Percentiles rank a stretch among this genome's conserved stretches.
These are phyloP conservation scores for Aciculoconidium aculeatum DNA, from an alignment of 805 yeast species.

Conservation along the genomic window DNA sequence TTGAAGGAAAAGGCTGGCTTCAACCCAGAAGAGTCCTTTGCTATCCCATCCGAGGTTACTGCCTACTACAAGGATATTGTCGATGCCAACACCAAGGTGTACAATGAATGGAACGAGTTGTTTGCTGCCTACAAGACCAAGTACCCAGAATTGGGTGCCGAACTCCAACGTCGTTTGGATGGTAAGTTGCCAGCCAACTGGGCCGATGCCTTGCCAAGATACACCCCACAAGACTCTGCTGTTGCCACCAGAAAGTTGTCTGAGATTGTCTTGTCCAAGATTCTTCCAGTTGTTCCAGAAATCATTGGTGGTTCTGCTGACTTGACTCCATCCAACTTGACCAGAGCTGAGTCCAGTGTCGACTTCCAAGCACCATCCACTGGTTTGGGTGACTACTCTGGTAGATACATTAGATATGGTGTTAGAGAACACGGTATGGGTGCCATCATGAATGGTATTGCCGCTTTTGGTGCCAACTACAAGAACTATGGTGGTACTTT, in stretches of 20 bases:
- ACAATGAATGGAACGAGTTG: constrained; percentile 68
- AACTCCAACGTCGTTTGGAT: constrained; percentile 69
- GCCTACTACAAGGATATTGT: constrained; percentile 57
- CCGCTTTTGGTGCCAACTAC: constrained; percentile 83
- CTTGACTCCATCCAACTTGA: constrained; percentile 93
- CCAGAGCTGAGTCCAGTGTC: constrained; percentile 75
- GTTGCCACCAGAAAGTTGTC: constrained; percentile 93
- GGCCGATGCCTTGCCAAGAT: constrained; percentile 72
- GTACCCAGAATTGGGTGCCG: constrained; percentile 76
- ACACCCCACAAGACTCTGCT: constrained; percentile 71
- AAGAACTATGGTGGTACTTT: constrained; percentile 96
- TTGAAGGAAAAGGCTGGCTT: constrained; percentile 81
- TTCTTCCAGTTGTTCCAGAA: constrained; percentile 72
- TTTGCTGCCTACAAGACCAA: constrained; percentile 56
- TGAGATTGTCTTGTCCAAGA: constrained; percentile 64
- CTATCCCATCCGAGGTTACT: constrained; percentile 77
- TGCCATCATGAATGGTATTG: constrained; percentile 95
- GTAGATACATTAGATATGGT: constrained; percentile 96
- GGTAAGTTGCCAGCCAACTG: constrained; percentile 80
- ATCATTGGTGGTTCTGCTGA: constrained; percentile 98
- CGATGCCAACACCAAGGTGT: constrained; percentile 58
- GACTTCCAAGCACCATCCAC: constrained; percentile 90
- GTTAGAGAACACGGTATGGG: constrained; percentile 99
- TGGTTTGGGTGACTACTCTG: constrained; percentile 78
- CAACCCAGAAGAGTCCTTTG: constrained; percentile 76